Evolutionary conservation across 805 yeast genomes (phyloP).

Genomic region (Torulaspora gathmanii): DNA sequence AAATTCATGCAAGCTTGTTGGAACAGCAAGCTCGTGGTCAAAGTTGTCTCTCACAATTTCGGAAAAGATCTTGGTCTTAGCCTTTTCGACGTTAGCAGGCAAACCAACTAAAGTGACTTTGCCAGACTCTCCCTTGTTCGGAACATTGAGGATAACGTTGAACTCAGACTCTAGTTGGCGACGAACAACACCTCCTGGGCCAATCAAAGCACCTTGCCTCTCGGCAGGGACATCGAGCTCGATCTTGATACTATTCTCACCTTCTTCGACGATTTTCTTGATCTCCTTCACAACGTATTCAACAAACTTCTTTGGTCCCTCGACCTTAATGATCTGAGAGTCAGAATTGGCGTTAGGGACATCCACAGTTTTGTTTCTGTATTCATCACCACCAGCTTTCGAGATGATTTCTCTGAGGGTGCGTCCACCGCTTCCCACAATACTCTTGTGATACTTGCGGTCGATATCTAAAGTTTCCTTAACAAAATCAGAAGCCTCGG

Average conservation of each 20-base stretch:
- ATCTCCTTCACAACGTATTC: constrained; percentile 60
- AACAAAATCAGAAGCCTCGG: constrained; percentile 58
- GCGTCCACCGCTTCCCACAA: constrained; percentile 77
- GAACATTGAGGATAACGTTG: constrained; percentile 60
- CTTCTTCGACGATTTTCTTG: constrained; percentile 55
- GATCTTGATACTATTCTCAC: constrained; percentile 54
- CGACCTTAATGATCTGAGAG: constrained; percentile 51
- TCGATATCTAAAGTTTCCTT: constrained; percentile 60
- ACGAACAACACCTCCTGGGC: constrained; percentile 74
- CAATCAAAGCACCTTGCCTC: constrained; percentile 72
- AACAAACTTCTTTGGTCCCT: constrained; percentile 75
- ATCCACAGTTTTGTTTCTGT: constrained; percentile 40
- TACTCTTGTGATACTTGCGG: constrained; percentile 64
- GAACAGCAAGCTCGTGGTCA: constrained; percentile 51
- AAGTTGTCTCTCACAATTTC: constrained; percentile 58
- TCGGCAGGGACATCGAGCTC: constrained; percentile 59
- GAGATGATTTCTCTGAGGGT: constrained; percentile 66
- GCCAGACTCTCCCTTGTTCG: constrained; percentile 50
- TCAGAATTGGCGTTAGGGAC: constrained; percentile 67
- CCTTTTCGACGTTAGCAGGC: constrained; percentile 59
- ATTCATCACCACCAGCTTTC: constrained; percentile 64
- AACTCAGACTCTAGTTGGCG: constrained; percentile 67
- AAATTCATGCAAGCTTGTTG: constrained; percentile 52
- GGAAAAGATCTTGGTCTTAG: constrained; percentile 51
- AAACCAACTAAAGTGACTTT: constrained; percentile 57